phyloP scores from a whole-genome alignment of 2,329 filamentous ascomycete species.

The Scedosporium dehoogii region DNA sequence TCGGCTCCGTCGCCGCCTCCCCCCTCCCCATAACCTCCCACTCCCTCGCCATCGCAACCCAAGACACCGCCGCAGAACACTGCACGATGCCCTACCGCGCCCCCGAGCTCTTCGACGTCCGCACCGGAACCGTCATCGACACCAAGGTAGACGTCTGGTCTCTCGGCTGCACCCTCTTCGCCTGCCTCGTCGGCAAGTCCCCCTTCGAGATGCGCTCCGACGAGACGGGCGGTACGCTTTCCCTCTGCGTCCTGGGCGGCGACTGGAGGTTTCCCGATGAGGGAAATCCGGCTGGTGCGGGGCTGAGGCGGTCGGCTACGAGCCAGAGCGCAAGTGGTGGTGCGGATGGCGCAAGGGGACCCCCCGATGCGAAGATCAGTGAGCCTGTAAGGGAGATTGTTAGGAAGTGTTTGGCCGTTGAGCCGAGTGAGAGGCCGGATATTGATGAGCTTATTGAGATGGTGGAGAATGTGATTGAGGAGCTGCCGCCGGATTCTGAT shows the following conservation, averaged over 20 bases:
- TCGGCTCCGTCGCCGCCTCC: slow-evolving; percentile 80
- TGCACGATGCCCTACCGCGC: slow-evolving; percentile 98
- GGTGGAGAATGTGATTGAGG: slow-evolving; percentile 62
- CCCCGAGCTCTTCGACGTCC: slow-evolving; percentile 95
- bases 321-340: slow-evolving; percentile 14
- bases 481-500: slow-evolving; percentile 50
- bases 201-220: slow-evolving; percentile 94
- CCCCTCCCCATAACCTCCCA: slow-evolving; percentile 85
- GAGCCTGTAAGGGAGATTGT: slow-evolving; percentile 82
- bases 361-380: slow-evolving; percentile 46
- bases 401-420: slow-evolving; percentile 73
- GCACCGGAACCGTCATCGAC: slow-evolving; percentile 83
- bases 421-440: slow-evolving; percentile 79
- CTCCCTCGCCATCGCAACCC: slow-evolving; percentile 80
- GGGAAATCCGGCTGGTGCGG: slow-evolving; percentile 27
- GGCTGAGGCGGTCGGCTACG: slow-evolving; percentile 28
- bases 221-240: slow-evolving; percentile 88
- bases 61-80: slow-evolving; percentile 92
- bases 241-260: slow-evolving; percentile 83
- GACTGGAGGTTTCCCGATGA: slow-evolving; percentile 97
- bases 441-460: slow-evolving; percentile 73
- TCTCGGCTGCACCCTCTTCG: slow-evolving; percentile 92
- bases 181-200: slow-evolving; percentile 90
- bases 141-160: slow-evolving; percentile 99
- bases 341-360: slow-evolving; percentile 16